These are phyloP conservation scores for Apiospora marii DNA, from an alignment of 2,329 filamentous ascomycete species.

Conservation along the genomic window DNA sequence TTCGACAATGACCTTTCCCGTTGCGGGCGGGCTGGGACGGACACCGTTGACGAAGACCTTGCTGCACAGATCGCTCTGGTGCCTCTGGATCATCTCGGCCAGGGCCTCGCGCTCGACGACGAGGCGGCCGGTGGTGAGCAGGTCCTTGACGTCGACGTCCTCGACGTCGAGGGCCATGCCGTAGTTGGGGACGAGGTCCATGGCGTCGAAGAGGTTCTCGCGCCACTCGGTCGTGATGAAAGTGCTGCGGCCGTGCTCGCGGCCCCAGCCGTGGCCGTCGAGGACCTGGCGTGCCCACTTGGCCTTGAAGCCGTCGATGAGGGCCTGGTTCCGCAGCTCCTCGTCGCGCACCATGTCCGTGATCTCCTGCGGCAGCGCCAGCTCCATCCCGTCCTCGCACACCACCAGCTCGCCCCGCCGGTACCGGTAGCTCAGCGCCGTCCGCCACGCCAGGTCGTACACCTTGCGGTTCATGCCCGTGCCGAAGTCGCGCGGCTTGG, in stretches of 20 bases:
- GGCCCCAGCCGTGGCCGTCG: slow-evolving; percentile 73
- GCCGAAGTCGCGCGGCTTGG: slow-evolving; percentile 88
- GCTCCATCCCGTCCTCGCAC: slow-evolving; percentile 78
- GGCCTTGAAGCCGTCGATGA: slow-evolving; percentile 64
- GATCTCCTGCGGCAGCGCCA: slow-evolving; percentile 63
- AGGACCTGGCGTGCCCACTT: slow-evolving; percentile 75
- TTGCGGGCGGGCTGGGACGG: slow-evolving; percentile 32
- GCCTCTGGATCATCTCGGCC: slow-evolving; percentile 74
- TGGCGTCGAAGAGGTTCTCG: slow-evolving; percentile 69
- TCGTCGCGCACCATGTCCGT: slow-evolving; percentile 46
- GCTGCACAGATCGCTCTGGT: slow-evolving; percentile 71
- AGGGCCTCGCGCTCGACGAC: slow-evolving; percentile 87
- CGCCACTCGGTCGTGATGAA: slow-evolving; percentile 73
- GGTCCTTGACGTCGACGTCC: slow-evolving; percentile 96
- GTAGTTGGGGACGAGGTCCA: slow-evolving; percentile 70
- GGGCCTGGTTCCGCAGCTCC: slow-evolving; percentile 52
- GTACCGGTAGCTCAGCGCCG: slow-evolving; percentile 91
- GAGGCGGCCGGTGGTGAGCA: slow-evolving; percentile 84
- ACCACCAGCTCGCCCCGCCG: slow-evolving; percentile 86
- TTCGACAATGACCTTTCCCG: slow-evolving; percentile 40
- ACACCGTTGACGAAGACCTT: slow-evolving; percentile 54
- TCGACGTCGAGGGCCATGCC: slow-evolving; percentile 73
- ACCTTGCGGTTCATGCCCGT: slow-evolving; percentile 86
- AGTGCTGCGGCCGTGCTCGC: slow-evolving; percentile 72
- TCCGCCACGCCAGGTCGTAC: slow-evolving; percentile 96